Evolutionary conservation across 192 early-diverging fungal species (phyloP).

Genomic region (Backusella mclennaniae): DNA sequence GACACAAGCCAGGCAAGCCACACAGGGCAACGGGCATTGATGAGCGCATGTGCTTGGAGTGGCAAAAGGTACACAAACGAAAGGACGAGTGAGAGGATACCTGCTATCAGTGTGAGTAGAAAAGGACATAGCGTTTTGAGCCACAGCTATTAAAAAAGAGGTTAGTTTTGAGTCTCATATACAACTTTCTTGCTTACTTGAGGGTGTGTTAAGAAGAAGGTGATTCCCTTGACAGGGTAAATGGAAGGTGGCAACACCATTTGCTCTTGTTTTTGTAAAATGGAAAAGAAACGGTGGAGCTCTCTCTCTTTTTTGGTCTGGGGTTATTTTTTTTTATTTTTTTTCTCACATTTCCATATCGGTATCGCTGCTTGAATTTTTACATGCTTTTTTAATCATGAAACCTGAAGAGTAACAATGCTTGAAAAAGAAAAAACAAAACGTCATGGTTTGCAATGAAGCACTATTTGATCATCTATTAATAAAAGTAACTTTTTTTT

Average conservation of each 20-base stretch:
- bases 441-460: no score
- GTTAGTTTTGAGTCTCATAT: background rate
- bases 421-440: no score
- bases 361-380: no score
- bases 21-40: slow-evolving; percentile 42
- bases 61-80: slow-evolving; percentile 54
- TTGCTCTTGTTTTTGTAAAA: no score
- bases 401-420: no score
- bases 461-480: no score
- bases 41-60: slow-evolving; percentile 60
- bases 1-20: slow-evolving; percentile 62
- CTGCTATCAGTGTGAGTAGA: slow-evolving; percentile 45
- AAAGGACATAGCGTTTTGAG: slow-evolving; percentile 51
- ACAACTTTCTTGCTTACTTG: background rate
- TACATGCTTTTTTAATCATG: no score
- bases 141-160: slow-evolving; percentile 34
- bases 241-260: background rate
- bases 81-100: slow-evolving; percentile 45
- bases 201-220: background rate
- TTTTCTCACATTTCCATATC: no score
- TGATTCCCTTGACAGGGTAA: background rate
- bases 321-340: no score
- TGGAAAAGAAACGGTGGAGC: no score
- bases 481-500: no score
- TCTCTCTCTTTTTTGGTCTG: no score